phyloP scores from a whole-genome alignment of 495 filamentous ascomycete genomes.

The Cercophora samala region DNA sequence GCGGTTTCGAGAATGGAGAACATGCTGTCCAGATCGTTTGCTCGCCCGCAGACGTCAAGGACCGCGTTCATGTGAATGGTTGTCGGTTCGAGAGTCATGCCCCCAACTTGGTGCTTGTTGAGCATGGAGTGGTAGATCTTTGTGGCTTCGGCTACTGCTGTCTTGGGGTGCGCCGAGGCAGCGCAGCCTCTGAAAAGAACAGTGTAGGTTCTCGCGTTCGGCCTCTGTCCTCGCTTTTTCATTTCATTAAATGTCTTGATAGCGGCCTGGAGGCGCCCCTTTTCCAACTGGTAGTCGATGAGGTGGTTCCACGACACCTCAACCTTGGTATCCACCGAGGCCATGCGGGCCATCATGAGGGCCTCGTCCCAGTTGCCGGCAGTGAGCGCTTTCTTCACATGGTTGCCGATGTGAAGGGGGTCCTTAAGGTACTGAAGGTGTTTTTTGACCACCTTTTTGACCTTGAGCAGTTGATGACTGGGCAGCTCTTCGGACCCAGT shows the following conservation, averaged over 20 bases:
- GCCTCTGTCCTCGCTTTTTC: conserved; percentile 81
- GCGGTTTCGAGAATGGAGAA: conserved; percentile 70
- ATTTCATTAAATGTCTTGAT: conserved; percentile 91
- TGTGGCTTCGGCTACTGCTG: conserved; percentile 59
- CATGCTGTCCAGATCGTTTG: conserved; percentile 67
- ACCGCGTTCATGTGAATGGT: conserved; percentile 84
- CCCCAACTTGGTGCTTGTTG: conserved; percentile 39
- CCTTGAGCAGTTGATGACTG: conserved; percentile 8
- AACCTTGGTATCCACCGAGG: conserved; percentile 57
- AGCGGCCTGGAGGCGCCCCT: conserved; percentile 56
- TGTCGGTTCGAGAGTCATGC: conserved; percentile 52
- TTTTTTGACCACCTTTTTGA: conserved; percentile 38
- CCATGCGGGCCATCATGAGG: conserved; percentile 59
- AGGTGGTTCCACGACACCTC: conserved; percentile 84
- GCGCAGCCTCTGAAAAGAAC: conserved; percentile 75
- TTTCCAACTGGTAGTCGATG: conserved; percentile 65
- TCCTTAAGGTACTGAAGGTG: conserved; percentile 66
- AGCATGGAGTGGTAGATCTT: conserved; percentile 71
- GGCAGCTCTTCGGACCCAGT: background rate
- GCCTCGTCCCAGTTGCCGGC: conserved; percentile 60
- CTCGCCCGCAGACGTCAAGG: conserved; percentile 70
- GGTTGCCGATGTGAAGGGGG: conserved; percentile 60
- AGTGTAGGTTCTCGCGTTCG: conserved; percentile 75
- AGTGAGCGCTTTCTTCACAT: conserved; percentile 55
- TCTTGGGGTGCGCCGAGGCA: conserved; percentile 45